Base-by-base conservation (phyloP, 495 filamentous ascomycete species). In the Haplographium delicatum region DNA sequence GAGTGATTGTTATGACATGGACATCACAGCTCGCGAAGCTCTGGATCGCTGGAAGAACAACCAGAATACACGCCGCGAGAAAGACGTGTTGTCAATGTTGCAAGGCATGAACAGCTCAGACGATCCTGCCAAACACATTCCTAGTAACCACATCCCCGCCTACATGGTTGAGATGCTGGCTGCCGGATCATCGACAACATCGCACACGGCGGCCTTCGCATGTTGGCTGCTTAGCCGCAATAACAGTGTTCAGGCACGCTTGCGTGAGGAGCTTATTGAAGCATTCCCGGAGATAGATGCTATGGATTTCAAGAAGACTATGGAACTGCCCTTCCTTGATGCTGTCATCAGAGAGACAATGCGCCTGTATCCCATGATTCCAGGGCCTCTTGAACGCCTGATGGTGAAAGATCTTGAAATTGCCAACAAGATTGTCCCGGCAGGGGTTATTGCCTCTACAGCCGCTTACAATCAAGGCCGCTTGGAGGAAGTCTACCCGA, bases 161-260 rank as follows among this genome's bases (percentile, higher is more conserved):
- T 39, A 39, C 35, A 39, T 39, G 35, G 35, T 39, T 5, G 35
- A 39, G 35, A 39, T 39, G 35, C 35, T 39, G 5, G 35, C 35
- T 5, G 35, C 35, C 35, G 35, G 35, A 16, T 39, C 35, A 5
- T 39, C 35, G 8, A 39, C 35, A 6, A 39, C 35, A 5, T 39
- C 35, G 16, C 35, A 39, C 35, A 39, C 35, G 6, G 35, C 35
- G 6, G 35, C 35, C 16, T 39, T 39, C 35, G 18, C 35, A 5
- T 39, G 35, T 16, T 39, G 35, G 35, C 35, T 39, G 5, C 35
- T 39, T 16, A 18, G 8, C 18, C 35, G 35, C 35, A 9, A 39
- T 18, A 7, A 9, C 5, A 16, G 18, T 16, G 35, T 16, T 6
- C 8, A 8, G 5, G 16, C 8, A 5, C 8, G 18, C 5, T 16